phyloP scores from a whole-genome alignment of 2,329 filamentous ascomycete genomes.

The Allantophomopsis cytisporea region DNA sequence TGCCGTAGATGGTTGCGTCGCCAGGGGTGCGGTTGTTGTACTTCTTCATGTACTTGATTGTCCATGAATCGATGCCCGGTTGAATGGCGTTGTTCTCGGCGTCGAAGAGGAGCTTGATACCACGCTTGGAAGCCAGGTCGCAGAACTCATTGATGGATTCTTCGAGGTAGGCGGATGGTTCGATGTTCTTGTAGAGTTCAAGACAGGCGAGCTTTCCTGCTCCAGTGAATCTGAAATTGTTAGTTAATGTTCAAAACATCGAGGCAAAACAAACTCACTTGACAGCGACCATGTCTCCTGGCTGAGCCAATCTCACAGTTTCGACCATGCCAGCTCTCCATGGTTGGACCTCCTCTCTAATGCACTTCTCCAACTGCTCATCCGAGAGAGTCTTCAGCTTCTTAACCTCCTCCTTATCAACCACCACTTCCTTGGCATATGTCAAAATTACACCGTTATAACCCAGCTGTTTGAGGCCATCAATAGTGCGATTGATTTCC shows the following conservation, averaged over 20 bases:
- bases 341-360: slow-evolving; percentile 46
- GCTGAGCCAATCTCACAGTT: slow-evolving; percentile 43
- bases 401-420: slow-evolving; percentile 38
- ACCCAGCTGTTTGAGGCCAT: slow-evolving; percentile 56
- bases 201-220: slow-evolving; percentile 62
- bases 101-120: slow-evolving; percentile 68
- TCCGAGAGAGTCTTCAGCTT: slow-evolving; percentile 29
- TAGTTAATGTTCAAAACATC: neutral
- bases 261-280: slow-evolving; percentile 22
- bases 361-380: slow-evolving; percentile 30
- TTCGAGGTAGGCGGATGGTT: slow-evolving; percentile 50
- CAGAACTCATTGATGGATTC: slow-evolving; percentile 65
- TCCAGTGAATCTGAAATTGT: slow-evolving; percentile 52
- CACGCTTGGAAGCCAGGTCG: slow-evolving; percentile 51
- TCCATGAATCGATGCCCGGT: slow-evolving; percentile 70
- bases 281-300: slow-evolving; percentile 38
- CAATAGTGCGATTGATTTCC: slow-evolving; percentile 55
- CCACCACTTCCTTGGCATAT: slow-evolving; percentile 72
- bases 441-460: slow-evolving; percentile 76
- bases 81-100: slow-evolving; percentile 76
- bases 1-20: slow-evolving; percentile 63
- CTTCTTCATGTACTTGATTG: slow-evolving; percentile 58
- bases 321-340: slow-evolving; percentile 67
- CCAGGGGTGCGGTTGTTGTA: slow-evolving; percentile 50
- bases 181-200: slow-evolving; percentile 46